Base-by-base conservation (phyloP, 208 protist genomes). In the Strigomonas culicis region DNA sequence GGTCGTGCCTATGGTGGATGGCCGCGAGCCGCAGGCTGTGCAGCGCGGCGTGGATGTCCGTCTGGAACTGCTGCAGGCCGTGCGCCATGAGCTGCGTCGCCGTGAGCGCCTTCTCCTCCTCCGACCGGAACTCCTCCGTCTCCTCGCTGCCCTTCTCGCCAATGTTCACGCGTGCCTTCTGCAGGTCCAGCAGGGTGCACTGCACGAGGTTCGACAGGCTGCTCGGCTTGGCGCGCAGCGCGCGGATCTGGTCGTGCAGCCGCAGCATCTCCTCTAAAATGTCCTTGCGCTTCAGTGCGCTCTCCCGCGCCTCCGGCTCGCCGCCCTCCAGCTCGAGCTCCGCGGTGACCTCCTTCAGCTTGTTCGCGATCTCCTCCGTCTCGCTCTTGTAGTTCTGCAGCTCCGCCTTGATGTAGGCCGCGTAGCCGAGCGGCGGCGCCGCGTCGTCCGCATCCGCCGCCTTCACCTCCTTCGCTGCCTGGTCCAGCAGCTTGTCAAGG, bases 21-120 rank as follows among this genome's bases (percentile, higher is more conserved):
- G 91, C 86, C 22, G 91, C 88, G 52, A 96, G 77, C 56, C 91
- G 91, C 34, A 96, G 77, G 57, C 91, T 93, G 70, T 94, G 91
- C 44, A 96, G 58, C 21, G 76, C 78, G 36, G 52, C 43, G 56
- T 81, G 75, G 19, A 92, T 76, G 61, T 96, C 74, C 27, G 77
- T 65, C 59, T 92, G 72, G 63, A 93, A 79, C 51, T 77, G 71
- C 63, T 76, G 62, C 31, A 96, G 65, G 34, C 86, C 91, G 15
- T 52, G 68, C 22, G 79, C 63, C 75, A 96, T 84, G 44, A 96
- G 78, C 62, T 94, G 79, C 27, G 79, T 68, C 11, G 77, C 82
- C 43, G 57, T 83, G 61, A 94, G 75, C 19, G 52, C 73, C 36
- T 79, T 74, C 76, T 96, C 91, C 34, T 77, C 77, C 4, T 91